Conservation (phyloP, 495 filamentous ascomycete species). For the Aeminium ludgeri region DNA sequence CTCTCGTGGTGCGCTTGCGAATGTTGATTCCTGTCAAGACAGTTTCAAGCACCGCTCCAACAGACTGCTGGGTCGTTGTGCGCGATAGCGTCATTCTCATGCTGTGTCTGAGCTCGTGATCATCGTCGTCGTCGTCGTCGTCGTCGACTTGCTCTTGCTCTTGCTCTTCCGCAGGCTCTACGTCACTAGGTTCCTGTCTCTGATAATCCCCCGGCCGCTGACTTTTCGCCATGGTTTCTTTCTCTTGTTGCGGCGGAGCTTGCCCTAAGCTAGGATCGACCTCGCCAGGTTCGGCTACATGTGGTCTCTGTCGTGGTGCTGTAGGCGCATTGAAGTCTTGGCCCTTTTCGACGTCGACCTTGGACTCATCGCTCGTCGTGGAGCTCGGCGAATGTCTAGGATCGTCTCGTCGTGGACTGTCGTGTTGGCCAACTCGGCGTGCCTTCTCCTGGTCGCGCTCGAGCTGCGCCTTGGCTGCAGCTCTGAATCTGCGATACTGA, state of each 20-base stretch:
- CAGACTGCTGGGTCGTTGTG: conserved; percentile 13
- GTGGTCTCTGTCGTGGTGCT: not conserved
- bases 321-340: not conserved
- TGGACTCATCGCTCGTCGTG: conserved; percentile 3
- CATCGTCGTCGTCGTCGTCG: conserved; percentile 9
- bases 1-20: conserved; percentile 19
- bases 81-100: conserved; percentile 9
- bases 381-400: not conserved
- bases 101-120: conserved; percentile 5
- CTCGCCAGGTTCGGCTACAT: conserved; percentile 7
- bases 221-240: conserved; percentile 1
- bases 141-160: conserved; percentile 10
- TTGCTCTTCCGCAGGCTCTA: conserved; percentile 17
- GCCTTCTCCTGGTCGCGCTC: conserved; percentile 13
- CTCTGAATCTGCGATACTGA: conserved; percentile 28
- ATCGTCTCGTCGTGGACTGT: not conserved
- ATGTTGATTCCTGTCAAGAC: conserved; percentile 28
- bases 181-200: not conserved
- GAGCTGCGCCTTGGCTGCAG: conserved; percentile 22
- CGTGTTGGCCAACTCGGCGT: not conserved
- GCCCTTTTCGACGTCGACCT: conserved; percentile 9
- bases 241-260: conserved; percentile 1
- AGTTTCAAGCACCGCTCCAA: conserved; percentile 21
- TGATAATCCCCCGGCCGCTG: conserved; percentile 1
- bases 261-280: conserved; percentile 1